These are phyloP conservation scores for Globisporangium orthogonon DNA, from an alignment of 352 stramenopile species.

Conservation along the genomic window DNA sequence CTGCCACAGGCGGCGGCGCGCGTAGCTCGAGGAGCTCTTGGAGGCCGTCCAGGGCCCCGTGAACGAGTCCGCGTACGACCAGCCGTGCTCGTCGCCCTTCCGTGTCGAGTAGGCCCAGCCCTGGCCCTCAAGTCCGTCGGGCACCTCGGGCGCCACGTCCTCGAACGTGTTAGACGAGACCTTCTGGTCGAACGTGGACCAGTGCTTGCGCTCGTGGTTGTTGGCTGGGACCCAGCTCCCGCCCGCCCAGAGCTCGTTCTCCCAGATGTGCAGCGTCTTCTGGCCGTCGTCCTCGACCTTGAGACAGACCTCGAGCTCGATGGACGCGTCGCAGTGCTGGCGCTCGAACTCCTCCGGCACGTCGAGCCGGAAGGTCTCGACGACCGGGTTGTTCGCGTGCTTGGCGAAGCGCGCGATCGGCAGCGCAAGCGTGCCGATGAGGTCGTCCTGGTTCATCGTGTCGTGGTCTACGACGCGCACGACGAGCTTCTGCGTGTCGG, in stretches of 20 bases:
- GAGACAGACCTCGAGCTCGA: constrained; percentile 39
- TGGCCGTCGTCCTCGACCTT: constrained; percentile 47
- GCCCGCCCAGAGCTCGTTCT: constrained; percentile 56
- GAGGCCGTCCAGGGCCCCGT: constrained; percentile 45
- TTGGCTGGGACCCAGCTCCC: constrained; percentile 39
- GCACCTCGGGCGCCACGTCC: constrained; percentile 49
- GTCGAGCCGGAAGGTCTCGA: constrained; percentile 40
- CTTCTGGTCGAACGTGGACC: constrained; percentile 49
- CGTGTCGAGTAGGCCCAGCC: constrained; percentile 65
- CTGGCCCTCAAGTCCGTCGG: constrained; percentile 36
- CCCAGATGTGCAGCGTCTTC: constrained; percentile 52
- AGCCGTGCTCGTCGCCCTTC: constrained; percentile 60
- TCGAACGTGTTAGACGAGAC: constrained; percentile 62
- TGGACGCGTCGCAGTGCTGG: constrained; percentile 23
- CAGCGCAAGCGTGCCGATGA: constrained; percentile 44
- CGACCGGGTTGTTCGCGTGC: constrained; percentile 41
- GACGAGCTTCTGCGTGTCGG: constrained; percentile 32
- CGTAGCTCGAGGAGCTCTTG: constrained; percentile 24
- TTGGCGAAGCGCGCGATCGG: constrained; percentile 41
- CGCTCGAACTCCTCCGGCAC: constrained; percentile 32
- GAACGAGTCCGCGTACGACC: constrained; percentile 61
- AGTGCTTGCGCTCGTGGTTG: constrained; percentile 46
- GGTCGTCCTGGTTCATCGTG: constrained; percentile 54
- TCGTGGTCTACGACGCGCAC: constrained; percentile 68
- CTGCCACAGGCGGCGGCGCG: constrained; percentile 61